Evolutionary conservation across 2,329 filamentous ascomycete species (phyloP).

Genomic region (Furcasterigmium sp.): DNA sequence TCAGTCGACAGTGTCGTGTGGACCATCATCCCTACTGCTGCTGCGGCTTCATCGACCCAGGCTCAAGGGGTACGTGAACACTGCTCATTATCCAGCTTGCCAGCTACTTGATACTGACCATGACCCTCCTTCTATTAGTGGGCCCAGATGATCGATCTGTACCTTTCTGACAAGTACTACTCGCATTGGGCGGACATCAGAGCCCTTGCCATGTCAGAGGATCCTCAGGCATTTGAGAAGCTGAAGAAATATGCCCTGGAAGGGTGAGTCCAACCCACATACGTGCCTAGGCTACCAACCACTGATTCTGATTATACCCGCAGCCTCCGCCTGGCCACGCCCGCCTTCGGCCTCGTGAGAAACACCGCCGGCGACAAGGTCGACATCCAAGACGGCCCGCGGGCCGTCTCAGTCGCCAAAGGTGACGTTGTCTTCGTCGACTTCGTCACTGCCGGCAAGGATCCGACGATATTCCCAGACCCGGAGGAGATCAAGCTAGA

Average conservation of each 20-base stretch:
- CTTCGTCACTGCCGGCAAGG: conserved; percentile 42
- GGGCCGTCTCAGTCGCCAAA: neutral
- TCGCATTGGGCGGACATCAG: conserved; percentile 43
- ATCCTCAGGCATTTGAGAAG: conserved; percentile 35
- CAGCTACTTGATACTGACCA: conserved; percentile 27
- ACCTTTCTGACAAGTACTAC: conserved; percentile 37
- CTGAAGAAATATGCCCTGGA: conserved; percentile 44
- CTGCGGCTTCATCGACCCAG: conserved; percentile 53
- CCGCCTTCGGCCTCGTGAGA: conserved; percentile 42
- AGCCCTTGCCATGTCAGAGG: conserved; percentile 35
- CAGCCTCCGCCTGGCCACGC: conserved; percentile 38
- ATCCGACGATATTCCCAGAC: conserved; percentile 42
- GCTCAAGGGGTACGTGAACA: conserved; percentile 29
- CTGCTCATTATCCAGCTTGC: neutral
- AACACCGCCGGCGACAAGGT: conserved; percentile 26
- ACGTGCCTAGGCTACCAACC: neutral
- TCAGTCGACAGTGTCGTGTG: conserved; percentile 49
- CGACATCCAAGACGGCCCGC: conserved; percentile 24
- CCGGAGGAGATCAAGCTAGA: conserved; percentile 44
- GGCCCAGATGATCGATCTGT: conserved; percentile 45
- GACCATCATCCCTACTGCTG: conserved; percentile 51
- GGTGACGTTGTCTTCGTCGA: conserved; percentile 46
- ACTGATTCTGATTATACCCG: neutral
- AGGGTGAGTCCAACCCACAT: conserved; percentile 15
- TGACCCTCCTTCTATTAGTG: conserved; percentile 35